These are phyloP conservation scores for Xylaria sp. DNA, from an alignment of 2,329 filamentous ascomycete species.

Conservation along the genomic window DNA sequence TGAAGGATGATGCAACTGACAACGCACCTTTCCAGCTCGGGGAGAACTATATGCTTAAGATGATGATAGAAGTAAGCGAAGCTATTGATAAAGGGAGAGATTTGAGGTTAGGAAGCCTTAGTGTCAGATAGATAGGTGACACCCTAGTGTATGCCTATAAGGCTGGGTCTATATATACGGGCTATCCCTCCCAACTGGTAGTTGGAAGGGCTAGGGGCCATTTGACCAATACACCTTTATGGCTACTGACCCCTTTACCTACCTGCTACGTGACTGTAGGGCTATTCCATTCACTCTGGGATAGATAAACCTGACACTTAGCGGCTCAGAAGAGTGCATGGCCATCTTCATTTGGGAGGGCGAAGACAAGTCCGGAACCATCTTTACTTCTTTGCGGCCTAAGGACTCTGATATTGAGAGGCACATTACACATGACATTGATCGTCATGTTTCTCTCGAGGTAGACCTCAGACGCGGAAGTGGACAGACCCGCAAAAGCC, in stretches of 20 bases:
- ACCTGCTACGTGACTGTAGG: no score
- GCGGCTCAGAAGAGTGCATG: background rate
- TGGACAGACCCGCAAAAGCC: background rate
- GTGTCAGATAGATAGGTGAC: no score
- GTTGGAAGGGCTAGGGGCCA: no score
- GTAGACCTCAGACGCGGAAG: background rate
- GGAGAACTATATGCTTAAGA: background rate
- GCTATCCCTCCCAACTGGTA: no score
- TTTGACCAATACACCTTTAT: no score
- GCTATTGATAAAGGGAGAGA: background rate
- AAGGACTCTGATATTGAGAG: background rate
- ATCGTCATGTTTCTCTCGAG: background rate
- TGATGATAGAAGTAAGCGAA: background rate
- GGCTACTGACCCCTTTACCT: no score
- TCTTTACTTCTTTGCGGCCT: background rate
- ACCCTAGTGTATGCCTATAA: no score
- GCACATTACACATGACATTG: background rate
- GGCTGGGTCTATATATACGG: no score
- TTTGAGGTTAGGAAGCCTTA: background rate
- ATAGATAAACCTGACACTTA: no score
- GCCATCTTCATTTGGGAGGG: background rate
- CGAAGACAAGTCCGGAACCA: background rate
- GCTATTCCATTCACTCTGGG: no score
- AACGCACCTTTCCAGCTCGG: background rate
- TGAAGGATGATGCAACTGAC: background rate